These are phyloP conservation scores for Salpingoeca rosetta DNA, from an alignment of 78 protist genomes.

Conservation along the genomic window DNA sequence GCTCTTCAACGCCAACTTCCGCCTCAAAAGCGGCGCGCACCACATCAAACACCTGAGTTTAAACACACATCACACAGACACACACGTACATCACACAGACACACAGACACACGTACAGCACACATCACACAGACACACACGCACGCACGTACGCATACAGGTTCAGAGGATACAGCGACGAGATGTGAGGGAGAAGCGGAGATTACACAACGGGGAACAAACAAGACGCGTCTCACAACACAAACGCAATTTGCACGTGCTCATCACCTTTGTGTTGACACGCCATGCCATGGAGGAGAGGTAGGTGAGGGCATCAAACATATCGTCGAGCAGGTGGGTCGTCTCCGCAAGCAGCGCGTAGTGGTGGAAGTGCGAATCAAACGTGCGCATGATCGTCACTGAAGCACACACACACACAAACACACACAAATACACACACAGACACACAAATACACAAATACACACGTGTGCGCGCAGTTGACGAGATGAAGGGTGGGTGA, in stretches of 20 bases:
- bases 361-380: not conserved
- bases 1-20: too few relatives aligned
- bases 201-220: not conserved
- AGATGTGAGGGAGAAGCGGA: not conserved
- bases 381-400: not conserved
- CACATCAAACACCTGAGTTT: too few relatives aligned
- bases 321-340: not conserved
- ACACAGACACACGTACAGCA: not conserved
- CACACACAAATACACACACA: not conserved
- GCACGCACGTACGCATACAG: not conserved
- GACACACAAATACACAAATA: not conserved
- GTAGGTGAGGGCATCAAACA: slow-evolving; percentile 43
- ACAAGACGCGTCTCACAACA: slow-evolving; percentile 29
- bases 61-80: too few relatives aligned
- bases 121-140: not conserved
- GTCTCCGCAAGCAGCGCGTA: not conserved
- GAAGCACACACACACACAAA: not conserved
- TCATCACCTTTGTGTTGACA: slow-evolving; percentile 34
- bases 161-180: not conserved
- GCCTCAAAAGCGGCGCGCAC: too few relatives aligned
- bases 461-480: not conserved
- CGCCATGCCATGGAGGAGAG: slow-evolving; percentile 56
- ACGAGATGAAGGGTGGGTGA: too few relatives aligned
- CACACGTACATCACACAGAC: not conserved
- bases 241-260: slow-evolving; percentile 11